phyloP scores from a whole-genome alignment of 2,329 filamentous ascomycete genomes.

The Calycina herbarum region DNA sequence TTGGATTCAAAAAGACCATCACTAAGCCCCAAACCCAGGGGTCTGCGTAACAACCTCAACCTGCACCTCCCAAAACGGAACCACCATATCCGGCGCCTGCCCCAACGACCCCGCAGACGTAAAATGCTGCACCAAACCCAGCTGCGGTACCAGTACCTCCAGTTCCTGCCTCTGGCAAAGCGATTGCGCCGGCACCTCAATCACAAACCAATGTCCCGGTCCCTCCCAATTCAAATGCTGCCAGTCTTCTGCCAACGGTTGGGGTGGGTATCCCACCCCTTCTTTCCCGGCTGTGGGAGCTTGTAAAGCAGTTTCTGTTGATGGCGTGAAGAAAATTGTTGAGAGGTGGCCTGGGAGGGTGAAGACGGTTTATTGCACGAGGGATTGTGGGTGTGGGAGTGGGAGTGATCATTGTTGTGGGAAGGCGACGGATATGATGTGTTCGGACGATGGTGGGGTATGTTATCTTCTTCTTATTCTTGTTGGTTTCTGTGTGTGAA shows the following conservation, averaged over 20 bases:
- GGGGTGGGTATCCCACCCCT: conserved; percentile 1
- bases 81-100: conserved; percentile 3
- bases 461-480: neutral
- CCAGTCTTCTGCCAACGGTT: conserved; percentile 2
- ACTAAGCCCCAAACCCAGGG: neutral
- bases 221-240: conserved; percentile 5
- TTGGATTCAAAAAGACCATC: neutral
- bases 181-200: neutral
- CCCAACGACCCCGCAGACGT: conserved; percentile 4
- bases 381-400: conserved; percentile 10
- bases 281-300: conserved; percentile 7
- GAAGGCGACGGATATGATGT: conserved; percentile 10
- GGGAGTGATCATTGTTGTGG: conserved; percentile 11
- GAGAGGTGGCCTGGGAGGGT: conserved; percentile 5
- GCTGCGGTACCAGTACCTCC: neutral
- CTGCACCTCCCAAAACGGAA: neutral
- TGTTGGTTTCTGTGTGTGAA: neutral
- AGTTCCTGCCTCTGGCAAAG: neutral
- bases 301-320: conserved; percentile 6
- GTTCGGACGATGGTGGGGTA: conserved; percentile 7
- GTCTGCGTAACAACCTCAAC: conserved; percentile 3
- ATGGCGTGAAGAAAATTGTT: conserved; percentile 10
- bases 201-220: conserved; percentile 1
- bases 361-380: conserved; percentile 7
- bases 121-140: conserved; percentile 11